Evolutionary conservation across 2,329 filamentous ascomycete species (phyloP).

Genomic region (Pestalotiopsis sp.): DNA sequence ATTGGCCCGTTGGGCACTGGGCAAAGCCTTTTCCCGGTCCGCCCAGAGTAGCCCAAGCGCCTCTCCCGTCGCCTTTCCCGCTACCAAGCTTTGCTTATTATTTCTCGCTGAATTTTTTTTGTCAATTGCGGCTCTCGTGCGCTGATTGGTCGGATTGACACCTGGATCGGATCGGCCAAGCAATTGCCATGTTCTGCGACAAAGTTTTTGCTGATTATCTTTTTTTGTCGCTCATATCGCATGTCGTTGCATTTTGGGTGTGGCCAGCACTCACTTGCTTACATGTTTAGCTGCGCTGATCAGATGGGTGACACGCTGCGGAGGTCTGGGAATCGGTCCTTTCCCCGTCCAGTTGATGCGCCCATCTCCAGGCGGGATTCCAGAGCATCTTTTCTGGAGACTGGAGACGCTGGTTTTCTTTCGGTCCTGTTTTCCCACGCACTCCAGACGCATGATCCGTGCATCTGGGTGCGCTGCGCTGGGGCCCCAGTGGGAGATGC

Average conservation of each 20-base stretch:
- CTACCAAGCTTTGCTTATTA: slow-evolving; percentile 1
- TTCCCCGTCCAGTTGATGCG: slow-evolving; percentile 8
- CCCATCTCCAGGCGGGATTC: slow-evolving; percentile 3
- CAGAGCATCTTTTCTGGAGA: slow-evolving; percentile 4
- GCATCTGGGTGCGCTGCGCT: slow-evolving; percentile 9
- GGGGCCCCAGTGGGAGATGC: slow-evolving; percentile 18
- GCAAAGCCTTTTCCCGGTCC: not conserved
- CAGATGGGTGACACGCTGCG: not conserved
- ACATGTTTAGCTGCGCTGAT: not conserved
- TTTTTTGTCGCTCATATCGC: not conserved
- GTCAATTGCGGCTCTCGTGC: not conserved
- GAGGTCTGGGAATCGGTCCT: slow-evolving; percentile 7
- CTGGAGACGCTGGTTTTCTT: not conserved
- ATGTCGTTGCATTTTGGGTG: not conserved
- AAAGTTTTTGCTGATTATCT: not conserved
- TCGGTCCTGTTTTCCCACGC: not conserved
- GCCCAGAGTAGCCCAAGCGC: slow-evolving; percentile 2
- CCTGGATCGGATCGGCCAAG: not conserved
- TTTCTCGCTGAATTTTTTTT: not conserved
- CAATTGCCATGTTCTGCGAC: not conserved
- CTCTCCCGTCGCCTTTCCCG: slow-evolving; percentile 10
- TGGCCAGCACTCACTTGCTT: not conserved
- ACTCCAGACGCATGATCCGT: slow-evolving; percentile 7
- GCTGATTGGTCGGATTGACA: not conserved
- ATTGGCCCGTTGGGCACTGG: not conserved